These are phyloP conservation scores for Paulinella micropora DNA, from an alignment of 78 protist genomes.

Conservation along the genomic window DNA sequence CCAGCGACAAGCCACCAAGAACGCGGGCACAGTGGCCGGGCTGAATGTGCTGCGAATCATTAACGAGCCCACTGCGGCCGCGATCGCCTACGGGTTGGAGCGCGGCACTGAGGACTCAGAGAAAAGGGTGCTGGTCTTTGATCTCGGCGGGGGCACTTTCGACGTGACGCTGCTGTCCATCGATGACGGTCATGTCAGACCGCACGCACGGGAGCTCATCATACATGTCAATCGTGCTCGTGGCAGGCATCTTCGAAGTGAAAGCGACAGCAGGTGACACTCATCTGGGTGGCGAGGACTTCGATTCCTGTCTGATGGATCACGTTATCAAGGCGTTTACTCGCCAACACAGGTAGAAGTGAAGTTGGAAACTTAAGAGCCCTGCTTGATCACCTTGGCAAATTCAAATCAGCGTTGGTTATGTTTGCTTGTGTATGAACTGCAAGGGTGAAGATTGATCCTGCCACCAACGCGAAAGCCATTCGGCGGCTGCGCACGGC, in stretches of 20 bases:
- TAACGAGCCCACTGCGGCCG: constrained; percentile 99
- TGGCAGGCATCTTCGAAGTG: constrained; percentile 67
- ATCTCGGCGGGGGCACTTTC: constrained; percentile 98
- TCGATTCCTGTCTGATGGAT: constrained; percentile 59
- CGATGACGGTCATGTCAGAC: too few relatives aligned
- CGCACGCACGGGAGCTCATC: too few relatives aligned
- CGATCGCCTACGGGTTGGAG: constrained; percentile 85
- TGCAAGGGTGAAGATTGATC: too few relatives aligned
- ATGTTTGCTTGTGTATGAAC: too few relatives aligned
- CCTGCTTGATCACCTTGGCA: too few relatives aligned
- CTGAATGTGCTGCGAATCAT: constrained; percentile 77
- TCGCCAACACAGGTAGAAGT: constrained; percentile 45
- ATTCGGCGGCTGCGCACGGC: constrained; percentile 51
- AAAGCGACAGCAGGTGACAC: constrained; percentile 95
- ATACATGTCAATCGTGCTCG: too few relatives aligned
- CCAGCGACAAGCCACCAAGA: constrained; percentile 86
- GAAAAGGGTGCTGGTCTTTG: constrained; percentile 82
- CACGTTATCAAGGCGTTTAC: constrained; percentile 46
- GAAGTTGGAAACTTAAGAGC: too few relatives aligned
- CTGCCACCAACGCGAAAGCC: constrained; percentile 32
- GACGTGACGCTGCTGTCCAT: constrained; percentile 91
- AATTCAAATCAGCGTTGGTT: too few relatives aligned
- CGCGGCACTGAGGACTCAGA: neutral
- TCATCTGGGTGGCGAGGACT: constrained; percentile 98
- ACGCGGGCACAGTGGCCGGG: constrained; percentile 70